Evolutionary conservation across 2,329 filamentous ascomycete genomes (phyloP).

Genomic region (Claviceps sorghi): DNA sequence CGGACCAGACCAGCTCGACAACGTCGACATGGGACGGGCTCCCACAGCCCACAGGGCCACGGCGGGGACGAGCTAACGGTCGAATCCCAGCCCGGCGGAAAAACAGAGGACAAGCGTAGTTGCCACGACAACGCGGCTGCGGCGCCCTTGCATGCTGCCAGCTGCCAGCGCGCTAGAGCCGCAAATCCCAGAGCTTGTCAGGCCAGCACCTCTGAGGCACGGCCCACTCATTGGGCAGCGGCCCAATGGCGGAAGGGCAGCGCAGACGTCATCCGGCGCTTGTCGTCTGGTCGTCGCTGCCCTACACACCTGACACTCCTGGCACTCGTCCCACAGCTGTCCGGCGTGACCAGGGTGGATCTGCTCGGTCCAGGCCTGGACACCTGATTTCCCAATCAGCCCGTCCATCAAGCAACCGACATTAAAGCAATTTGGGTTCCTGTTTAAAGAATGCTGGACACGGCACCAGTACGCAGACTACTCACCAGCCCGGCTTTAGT

Average conservation of each 20-base stretch:
- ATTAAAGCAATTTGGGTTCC: not conserved
- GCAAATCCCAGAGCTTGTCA: not conserved
- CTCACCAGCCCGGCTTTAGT: not conserved
- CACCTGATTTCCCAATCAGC: not conserved
- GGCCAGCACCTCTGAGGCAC: not conserved
- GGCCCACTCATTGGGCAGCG: not conserved
- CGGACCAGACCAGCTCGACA: not conserved
- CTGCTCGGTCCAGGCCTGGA: not conserved
- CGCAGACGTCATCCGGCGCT: not conserved
- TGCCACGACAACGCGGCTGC: constrained; percentile 7
- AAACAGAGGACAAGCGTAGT: constrained; percentile 10
- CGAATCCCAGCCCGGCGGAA: not conserved
- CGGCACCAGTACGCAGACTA: not conserved
- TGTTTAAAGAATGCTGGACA: not conserved
- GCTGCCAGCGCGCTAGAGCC: constrained; percentile 3
- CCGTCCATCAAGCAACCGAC: not conserved
- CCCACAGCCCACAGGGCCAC: not conserved
- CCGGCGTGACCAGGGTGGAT: not conserved
- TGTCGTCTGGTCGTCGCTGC: not conserved
- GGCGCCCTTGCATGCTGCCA: not conserved
- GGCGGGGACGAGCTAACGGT: not conserved
- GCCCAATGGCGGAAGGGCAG: not conserved
- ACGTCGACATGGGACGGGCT: not conserved
- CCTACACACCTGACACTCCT: too few species aligned
- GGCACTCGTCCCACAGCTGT: not conserved